Base-by-base conservation (phyloP, 305 asterid species). In the Fraxinus ornus region DNA sequence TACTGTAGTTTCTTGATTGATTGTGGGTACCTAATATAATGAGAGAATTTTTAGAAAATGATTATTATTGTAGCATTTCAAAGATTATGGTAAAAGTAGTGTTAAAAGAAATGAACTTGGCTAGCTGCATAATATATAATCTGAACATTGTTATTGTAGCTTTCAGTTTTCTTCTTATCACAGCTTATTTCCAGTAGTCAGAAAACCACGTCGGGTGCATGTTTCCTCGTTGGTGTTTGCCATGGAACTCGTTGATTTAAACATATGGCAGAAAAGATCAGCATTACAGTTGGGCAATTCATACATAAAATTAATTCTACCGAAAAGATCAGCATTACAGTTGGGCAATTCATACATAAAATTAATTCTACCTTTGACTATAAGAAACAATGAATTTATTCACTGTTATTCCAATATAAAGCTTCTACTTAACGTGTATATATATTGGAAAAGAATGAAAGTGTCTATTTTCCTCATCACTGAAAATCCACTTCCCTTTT, bases 1-100 rank as follows among this genome's bases (percentile, higher is more conserved):
- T 44, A 28, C 71, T 68, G 91, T 89, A 49, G 97, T 91, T 83
- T 92, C 97, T 88, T 91, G 97, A 86, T 92, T 85, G 52, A 93
- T 85, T 17, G 90, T 85, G 47, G 97, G 93, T 62, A 93, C 19
- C 97, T 93, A 84, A 62, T 32, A 71, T 47, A n/a, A 21, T 7
- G 71, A 5, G 52, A 21, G 7, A 9, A 7, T 30, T n/a, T 0
- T 35, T 21, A 32, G 7, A 55, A 41, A 37, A 5, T 60, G 28
- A 60, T 60, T 2, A 60, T 41, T 60, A 60, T 60, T 60, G 70
- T 21, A n/a, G 32, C 28, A 21, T 49, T 49, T 49, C 60, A 15
- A 49, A 49, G 19, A 49, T 49, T 49, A 49, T 49, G 21, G 60
- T 17, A 49, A 49, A 15, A 15, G 21, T 13, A 15, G 21, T 60